A percentile compares a stretch with the other conserved stretches of the same genome.
Evolutionary conservation across 306 rosid species (phyloP).

Genomic region (Quercus rubra): DNA sequence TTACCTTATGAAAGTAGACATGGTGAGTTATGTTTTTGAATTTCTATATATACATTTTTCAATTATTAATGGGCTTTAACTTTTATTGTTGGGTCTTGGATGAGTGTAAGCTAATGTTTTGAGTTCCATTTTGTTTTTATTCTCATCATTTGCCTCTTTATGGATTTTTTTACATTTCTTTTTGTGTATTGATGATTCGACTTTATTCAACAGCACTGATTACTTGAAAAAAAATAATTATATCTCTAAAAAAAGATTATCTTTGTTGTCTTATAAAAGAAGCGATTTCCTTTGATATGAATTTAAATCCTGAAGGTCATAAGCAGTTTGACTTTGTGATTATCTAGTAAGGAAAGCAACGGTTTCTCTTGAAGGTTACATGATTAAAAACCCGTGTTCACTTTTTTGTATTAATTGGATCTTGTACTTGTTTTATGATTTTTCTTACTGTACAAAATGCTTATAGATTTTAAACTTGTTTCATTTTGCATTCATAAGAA

Average conservation of each 20-base stretch:
- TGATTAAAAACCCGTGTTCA: background rate
- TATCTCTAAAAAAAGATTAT: background rate
- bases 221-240: background rate
- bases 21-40: background rate
- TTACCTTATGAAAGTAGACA: background rate
- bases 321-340: background rate
- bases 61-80: background rate
- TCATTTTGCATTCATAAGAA: background rate
- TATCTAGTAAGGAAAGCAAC: background rate
- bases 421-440: background rate
- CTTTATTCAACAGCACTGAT: background rate
- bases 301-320: background rate
- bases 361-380: background rate
- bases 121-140: background rate
- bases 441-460: background rate
- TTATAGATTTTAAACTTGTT: background rate
- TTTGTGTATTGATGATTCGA: background rate
- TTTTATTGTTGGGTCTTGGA: background rate
- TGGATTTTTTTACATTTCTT: background rate
- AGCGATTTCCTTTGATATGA: background rate
- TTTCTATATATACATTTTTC: background rate
- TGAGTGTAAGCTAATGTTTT: background rate
- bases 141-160: background rate
- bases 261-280: background rate
- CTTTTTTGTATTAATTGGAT: background rate